Evolutionary conservation across 2,329 filamentous ascomycete species (phyloP), one percentile per base, ranked within the genome.

Genomic region (Fusarium transvaalense): DNA sequence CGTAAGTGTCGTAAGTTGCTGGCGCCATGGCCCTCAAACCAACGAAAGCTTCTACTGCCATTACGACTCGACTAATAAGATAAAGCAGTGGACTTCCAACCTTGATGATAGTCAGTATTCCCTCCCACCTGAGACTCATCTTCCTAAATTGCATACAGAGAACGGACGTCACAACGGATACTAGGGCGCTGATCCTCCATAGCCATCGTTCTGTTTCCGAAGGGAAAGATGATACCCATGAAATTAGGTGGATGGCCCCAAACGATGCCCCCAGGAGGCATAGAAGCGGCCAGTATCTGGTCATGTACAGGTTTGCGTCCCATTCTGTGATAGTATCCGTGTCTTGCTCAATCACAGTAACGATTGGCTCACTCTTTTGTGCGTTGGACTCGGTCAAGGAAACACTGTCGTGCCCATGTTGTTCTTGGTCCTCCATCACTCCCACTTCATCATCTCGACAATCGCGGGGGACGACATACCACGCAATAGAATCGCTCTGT

Each of bases 271-370:
- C 62, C 15, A 66, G 15, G 5, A 66, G 35, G 31, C 56, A 66
- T 9, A 66, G 21, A 15, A 66, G 41, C 15, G 63, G 61, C 51
- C 63, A 66, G n/a, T 61, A 65, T 19, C 56, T 52, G 13, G 61
- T 48, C 63, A 66, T 61, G 10, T 61, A 65, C 5, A 66, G 50
- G 25, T 35, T 53, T 2, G 63, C 41, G 14, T 50, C 56, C 63
- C 56, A 66, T 14, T 65, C 50, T 6, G 50, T 61, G 31, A 61
- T 61, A 25, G 52, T 17, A 5, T 42, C 51, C 5, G 17, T 34
- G 15, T 25, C 35, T 38, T 61, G 38, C 23, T 51, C 39, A 14
- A 6, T 19, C 17, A 32, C 23, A n/a, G 13, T 27, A 27, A 37
- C 12, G 6, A 12, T 19, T 6, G 34, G 4, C 8, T 27, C 25